phyloP scores from a whole-genome alignment of 108 stramenopile genomes.

The Conticribra weissflogii region DNA sequence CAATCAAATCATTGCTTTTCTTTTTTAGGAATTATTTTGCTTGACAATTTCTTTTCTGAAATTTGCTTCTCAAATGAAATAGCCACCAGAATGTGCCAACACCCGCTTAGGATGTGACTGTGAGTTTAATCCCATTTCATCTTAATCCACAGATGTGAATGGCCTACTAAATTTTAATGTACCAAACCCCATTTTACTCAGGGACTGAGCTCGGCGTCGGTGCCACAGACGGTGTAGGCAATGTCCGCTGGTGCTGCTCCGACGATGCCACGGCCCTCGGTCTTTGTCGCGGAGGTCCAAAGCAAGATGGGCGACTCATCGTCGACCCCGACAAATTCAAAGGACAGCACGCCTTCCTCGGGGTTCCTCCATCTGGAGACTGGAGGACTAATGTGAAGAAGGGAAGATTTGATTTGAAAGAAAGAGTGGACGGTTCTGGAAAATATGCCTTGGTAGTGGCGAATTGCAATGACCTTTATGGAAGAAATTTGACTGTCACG shows the following conservation, averaged over 20 bases:
- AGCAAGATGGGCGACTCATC: conserved; percentile 71
- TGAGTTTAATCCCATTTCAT: too few species aligned
- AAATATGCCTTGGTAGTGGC: conserved; percentile 78
- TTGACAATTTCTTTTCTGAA: background rate
- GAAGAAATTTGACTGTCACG: conserved; percentile 61
- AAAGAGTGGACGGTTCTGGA: conserved; percentile 51
- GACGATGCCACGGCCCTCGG: conserved; percentile 71
- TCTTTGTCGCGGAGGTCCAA: conserved; percentile 52
- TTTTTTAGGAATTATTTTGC: background rate
- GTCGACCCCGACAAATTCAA: conserved; percentile 57
- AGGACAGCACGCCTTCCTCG: conserved; percentile 66
- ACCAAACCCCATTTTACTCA: background rate
- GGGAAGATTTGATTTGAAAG: conserved; percentile 51
- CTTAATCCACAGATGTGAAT: too few species aligned
- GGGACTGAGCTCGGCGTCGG: conserved; percentile 76
- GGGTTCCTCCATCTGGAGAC: conserved; percentile 62
- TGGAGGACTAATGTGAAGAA: conserved; percentile 51
- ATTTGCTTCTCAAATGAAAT: background rate
- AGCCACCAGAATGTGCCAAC: conserved; percentile 73
- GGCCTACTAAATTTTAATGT: too few species aligned
- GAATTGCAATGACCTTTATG: conserved; percentile 76
- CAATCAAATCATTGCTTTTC: background rate
- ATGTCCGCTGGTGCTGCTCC: conserved; percentile 79
- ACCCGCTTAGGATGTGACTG: conserved; percentile 78
- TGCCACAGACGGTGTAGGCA: conserved; percentile 49